Percentiles rank a stretch among this genome's conserved stretches.
These are phyloP conservation scores for Nothomitra cinnamomea DNA, from an alignment of 2,329 filamentous ascomycete species.

Conservation along the genomic window DNA sequence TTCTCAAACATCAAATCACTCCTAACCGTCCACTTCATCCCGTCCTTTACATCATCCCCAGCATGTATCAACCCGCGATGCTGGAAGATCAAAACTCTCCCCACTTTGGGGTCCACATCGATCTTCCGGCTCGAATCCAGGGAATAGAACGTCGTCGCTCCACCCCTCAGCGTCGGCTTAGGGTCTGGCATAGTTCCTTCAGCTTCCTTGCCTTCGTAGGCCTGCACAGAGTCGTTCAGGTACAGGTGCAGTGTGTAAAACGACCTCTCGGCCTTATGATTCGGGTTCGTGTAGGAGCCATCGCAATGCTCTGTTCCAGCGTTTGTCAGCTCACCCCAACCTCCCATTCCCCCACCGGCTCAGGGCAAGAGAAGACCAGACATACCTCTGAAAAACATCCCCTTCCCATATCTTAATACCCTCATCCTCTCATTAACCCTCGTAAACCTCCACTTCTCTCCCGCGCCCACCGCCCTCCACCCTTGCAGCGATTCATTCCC, in stretches of 20 bases:
- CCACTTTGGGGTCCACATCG: slow-evolving; percentile 32
- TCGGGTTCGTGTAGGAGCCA: slow-evolving; percentile 40
- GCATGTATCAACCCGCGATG: slow-evolving; percentile 34
- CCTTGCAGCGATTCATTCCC: not conserved
- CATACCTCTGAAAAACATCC: slow-evolving; percentile 51
- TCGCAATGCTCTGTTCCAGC: slow-evolving; percentile 49
- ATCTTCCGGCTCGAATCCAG: slow-evolving; percentile 18
- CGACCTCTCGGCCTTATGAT: slow-evolving; percentile 28
- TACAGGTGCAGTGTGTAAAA: slow-evolving; percentile 40
- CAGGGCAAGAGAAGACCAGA: too few species aligned
- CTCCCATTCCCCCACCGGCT: too few species aligned
- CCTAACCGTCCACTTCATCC: slow-evolving; percentile 37
- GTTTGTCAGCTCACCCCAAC: too few species aligned
- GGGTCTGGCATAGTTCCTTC: slow-evolving; percentile 12
- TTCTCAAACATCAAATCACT: slow-evolving; percentile 37
- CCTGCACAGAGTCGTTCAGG: slow-evolving; percentile 28
- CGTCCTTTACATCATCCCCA: slow-evolving; percentile 35
- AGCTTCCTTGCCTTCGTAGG: slow-evolving; percentile 15
- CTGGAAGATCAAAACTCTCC: slow-evolving; percentile 38
- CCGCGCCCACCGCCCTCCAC: slow-evolving; percentile 24
- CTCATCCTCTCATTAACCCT: slow-evolving; percentile 56
- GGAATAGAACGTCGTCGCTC: slow-evolving; percentile 35
- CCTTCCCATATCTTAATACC: slow-evolving; percentile 54
- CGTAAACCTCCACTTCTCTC: slow-evolving; percentile 10
- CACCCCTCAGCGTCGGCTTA: slow-evolving; percentile 26